Percentiles rank a stretch among this genome's conserved stretches.
phyloP scores from a whole-genome alignment of 495 filamentous ascomycete genomes.

The Stereocaulon alpinum region DNA sequence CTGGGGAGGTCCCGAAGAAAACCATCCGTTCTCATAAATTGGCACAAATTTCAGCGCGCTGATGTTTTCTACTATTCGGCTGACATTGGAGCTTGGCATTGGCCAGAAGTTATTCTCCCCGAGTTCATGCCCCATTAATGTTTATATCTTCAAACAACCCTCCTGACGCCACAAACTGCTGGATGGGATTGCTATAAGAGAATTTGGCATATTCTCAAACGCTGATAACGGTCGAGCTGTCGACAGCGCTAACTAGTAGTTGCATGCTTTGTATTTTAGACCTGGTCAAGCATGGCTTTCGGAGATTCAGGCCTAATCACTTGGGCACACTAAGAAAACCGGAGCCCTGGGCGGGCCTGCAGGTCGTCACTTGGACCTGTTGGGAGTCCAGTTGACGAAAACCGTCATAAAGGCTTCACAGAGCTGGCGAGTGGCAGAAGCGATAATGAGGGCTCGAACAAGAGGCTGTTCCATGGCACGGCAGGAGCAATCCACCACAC shows the following conservation, averaged over 20 bases:
- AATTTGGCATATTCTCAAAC: neutral
- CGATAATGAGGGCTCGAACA: neutral
- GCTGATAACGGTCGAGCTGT: neutral
- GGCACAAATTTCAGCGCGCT: neutral
- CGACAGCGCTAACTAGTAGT: neutral
- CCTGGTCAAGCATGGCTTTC: neutral
- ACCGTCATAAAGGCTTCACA: neutral
- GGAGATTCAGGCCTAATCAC: neutral
- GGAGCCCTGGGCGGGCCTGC: neutral
- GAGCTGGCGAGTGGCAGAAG: neutral
- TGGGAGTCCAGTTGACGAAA: neutral
- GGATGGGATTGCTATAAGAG: neutral
- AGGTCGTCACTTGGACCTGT: neutral
- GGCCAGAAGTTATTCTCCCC: neutral
- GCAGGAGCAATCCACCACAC: neutral
- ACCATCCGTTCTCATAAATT: neutral
- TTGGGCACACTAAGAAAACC: neutral
- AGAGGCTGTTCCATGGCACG: neutral
- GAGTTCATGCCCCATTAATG: too few species aligned
- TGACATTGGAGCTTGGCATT: neutral
- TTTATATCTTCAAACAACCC: too few species aligned
- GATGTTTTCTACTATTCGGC: neutral
- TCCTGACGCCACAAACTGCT: too few species aligned
- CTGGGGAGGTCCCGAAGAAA: neutral
- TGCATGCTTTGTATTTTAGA: neutral